Evolutionary conservation across 169 alveolate genomes (phyloP).

Genomic region (Eimeria acervulina): DNA sequence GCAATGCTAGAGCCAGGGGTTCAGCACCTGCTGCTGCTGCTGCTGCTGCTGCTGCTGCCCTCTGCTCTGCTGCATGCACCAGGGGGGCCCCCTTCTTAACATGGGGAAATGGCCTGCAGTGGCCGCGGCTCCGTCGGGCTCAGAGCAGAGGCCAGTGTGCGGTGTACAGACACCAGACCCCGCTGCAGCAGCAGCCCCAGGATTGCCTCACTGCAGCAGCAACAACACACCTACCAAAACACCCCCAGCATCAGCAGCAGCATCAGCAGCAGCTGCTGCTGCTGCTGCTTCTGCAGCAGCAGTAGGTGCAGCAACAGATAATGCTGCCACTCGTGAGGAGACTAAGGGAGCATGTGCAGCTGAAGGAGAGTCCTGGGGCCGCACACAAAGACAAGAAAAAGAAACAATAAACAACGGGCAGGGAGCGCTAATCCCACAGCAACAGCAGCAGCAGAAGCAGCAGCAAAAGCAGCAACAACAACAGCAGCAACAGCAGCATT

Average conservation of each 20-base stretch:
- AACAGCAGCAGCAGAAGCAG: not conserved
- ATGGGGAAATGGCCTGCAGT: slow-evolving; percentile 56
- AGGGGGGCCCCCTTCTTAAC: slow-evolving; percentile 2
- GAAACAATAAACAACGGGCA: slow-evolving; percentile 5
- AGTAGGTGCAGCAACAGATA: not conserved
- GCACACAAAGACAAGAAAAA: not conserved
- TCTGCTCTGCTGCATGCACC: not conserved
- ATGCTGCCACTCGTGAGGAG: not conserved
- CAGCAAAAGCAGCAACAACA: slow-evolving; percentile 5
- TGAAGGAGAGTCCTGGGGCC: not conserved
- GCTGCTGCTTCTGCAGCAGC: not conserved
- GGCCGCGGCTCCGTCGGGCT: slow-evolving; percentile 31
- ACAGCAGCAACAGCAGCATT: not conserved
- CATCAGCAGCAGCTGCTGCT: not conserved
- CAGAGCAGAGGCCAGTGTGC: not conserved
- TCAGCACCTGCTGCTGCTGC: slow-evolving; percentile 5
- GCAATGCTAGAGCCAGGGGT: slow-evolving; percentile 3
- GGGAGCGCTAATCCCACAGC: too few relatives aligned
- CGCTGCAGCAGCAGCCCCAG: too few relatives aligned
- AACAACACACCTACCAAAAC: not conserved
- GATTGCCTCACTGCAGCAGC: too few relatives aligned
- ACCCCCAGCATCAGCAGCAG: slow-evolving; percentile 29
- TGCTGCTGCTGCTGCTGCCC: slow-evolving; percentile 21
- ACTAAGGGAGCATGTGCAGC: not conserved
- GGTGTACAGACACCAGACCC: slow-evolving; percentile 17